Evolutionary conservation across 495 filamentous ascomycete species (phyloP).

Genomic region (Hyaloscypha finlandica): DNA sequence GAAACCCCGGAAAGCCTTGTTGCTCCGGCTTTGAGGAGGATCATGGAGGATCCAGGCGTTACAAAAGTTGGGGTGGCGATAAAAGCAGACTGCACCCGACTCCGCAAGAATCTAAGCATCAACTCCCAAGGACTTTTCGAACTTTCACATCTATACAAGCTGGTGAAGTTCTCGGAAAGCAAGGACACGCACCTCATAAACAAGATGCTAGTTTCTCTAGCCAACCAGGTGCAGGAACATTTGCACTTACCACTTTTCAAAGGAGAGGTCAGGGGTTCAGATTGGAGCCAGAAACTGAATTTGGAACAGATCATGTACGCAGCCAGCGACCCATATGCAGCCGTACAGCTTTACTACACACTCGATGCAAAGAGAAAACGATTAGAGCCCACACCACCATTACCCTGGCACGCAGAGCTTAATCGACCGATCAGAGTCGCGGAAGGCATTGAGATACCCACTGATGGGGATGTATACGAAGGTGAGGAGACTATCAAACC

Average conservation of each 20-base stretch:
- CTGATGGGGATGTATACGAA: constrained; percentile 37
- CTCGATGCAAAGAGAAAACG: constrained; percentile 66
- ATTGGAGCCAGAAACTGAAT: constrained; percentile 67
- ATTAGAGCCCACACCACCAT: constrained; percentile 68
- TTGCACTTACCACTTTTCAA: constrained; percentile 79
- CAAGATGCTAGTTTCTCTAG: constrained; percentile 64
- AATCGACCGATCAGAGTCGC: constrained; percentile 59
- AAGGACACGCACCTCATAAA: constrained; percentile 58
- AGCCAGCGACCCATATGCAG: constrained; percentile 81
- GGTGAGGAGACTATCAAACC: constrained; percentile 22
- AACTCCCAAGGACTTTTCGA: constrained; percentile 70
- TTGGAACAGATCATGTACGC: constrained; percentile 78
- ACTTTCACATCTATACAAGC: constrained; percentile 75
- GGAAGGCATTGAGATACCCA: constrained; percentile 36
- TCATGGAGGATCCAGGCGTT: constrained; percentile 70
- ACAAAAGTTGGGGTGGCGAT: constrained; percentile 79
- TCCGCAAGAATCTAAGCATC: constrained; percentile 66
- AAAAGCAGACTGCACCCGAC: constrained; percentile 69
- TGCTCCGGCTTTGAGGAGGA: constrained; percentile 63
- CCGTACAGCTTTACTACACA: constrained; percentile 67
- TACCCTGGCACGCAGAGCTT: constrained; percentile 66
- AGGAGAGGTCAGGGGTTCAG: constrained; percentile 65
- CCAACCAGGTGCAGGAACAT: constrained; percentile 67
- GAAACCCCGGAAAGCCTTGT: constrained; percentile 56
- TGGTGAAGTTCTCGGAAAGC: constrained; percentile 61